Conservation (phyloP, 2,329 filamentous ascomycete species). For the Nigrograna mackinnonii region DNA sequence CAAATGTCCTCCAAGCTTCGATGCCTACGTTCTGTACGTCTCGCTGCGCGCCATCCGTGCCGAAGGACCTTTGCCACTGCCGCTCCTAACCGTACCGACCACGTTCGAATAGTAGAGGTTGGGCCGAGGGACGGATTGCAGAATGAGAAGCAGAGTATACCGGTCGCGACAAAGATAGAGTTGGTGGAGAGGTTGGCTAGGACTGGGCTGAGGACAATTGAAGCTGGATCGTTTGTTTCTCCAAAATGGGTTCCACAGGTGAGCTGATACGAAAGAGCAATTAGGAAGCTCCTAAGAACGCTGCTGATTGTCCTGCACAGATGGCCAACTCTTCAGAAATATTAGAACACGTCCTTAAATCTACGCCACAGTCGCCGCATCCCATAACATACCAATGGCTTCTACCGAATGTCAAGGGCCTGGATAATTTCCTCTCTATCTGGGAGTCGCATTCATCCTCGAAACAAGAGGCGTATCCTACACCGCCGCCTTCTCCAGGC, state of each 20-base stretch:
- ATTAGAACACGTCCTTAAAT: conserved; percentile 67
- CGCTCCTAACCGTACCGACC: conserved; percentile 39
- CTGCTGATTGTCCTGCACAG: conserved; percentile 45
- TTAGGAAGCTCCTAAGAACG: not conserved
- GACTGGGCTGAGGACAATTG: conserved; percentile 74
- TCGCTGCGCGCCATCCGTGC: conserved; percentile 37
- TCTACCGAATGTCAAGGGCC: conserved; percentile 74
- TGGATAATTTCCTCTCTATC: conserved; percentile 63
- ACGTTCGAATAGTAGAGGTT: conserved; percentile 74
- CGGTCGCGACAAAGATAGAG: conserved; percentile 74
- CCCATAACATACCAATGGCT: conserved; percentile 78
- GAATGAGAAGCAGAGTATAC: conserved; percentile 75
- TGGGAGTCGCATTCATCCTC: conserved; percentile 49
- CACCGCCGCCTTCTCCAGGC: conserved; percentile 42
- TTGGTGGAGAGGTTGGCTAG: conserved; percentile 70
- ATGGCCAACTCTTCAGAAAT: conserved; percentile 81
- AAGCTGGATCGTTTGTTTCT: conserved; percentile 80
- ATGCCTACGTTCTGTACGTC: conserved; percentile 35
- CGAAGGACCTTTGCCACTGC: conserved; percentile 35
- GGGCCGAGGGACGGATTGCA: conserved; percentile 86
- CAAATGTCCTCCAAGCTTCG: conserved; percentile 33
- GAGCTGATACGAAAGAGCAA: conserved; percentile 4
- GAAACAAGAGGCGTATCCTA: conserved; percentile 53
- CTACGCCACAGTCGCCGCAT: conserved; percentile 56
- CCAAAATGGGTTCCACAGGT: conserved; percentile 87